Evolutionary conservation across 164 flowering plant species (phyloP), one percentile per base, ranked within the genome.

Genomic region (Tetracentron sinense): DNA sequence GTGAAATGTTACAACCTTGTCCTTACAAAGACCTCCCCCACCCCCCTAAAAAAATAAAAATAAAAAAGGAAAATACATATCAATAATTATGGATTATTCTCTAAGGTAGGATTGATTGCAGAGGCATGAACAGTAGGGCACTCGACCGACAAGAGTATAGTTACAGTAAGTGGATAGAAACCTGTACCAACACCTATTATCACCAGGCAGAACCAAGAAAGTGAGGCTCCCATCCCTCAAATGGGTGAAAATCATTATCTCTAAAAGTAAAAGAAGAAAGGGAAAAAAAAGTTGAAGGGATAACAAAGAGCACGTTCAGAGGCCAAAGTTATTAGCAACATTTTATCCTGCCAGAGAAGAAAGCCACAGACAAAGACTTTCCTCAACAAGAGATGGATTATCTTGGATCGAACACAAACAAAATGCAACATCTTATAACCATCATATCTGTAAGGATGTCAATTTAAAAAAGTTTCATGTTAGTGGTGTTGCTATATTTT

Each of bases 131-230:
- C 68, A 66, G 76, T 73, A 31, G 58, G 72, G 62, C 79, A 75
- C 57, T 73, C 31, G 62, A 63, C 69, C 74, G 72, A 70, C 82
- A 75, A 69, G 68, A 72, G 74, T 71, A 71, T 55, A 23, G 33
- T 42, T 69, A 72, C 74, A 74, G 78, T 75, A 14, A 72, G 57
- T 64, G 38, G 82, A 78, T 68, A 67, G 53, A 66, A 67, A 63
- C 62, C 60, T 42, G 53, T 38, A 54, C 54, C 60, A 48, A 27
- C 61, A 58, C 35, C 46, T 68, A 61, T 56, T 27, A 63, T 60
- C 64, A 72, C 53, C 30, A 68, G 8, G 54, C 60, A 49, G 67
- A 49, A 51, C 55, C 49, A 49, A 63, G 58, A 35, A 71, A 23
- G 29, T 27, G 49, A 31, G 29, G 60, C 69, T 31, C 62, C 35